Evolutionary conservation across 2,329 filamentous ascomycete genomes (phyloP), one percentile per base, ranked within the genome.

Genomic region (Exutisphaerella laricina): DNA sequence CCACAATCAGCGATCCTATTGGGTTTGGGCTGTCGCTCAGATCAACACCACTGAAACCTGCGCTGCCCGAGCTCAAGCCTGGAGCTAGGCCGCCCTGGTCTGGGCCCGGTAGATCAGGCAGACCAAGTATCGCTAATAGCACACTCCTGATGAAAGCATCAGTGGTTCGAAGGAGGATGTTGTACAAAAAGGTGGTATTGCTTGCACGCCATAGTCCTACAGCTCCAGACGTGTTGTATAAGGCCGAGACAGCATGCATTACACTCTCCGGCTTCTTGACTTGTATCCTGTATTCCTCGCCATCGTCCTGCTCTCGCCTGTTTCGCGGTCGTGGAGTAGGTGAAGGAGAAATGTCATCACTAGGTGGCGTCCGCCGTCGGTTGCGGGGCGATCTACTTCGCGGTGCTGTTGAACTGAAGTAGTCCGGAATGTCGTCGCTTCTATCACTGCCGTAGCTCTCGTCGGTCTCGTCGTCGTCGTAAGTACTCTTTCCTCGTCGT

Each of bases 201-300:
- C 88, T 87, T 6, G 84, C 77, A 64, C 96, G 96, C 89, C 90
- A 98, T 4, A 96, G 82, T 4, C 92, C 92, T 75, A 88, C 89
- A 0, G 83, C 83, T 25, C 88, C 87, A 62, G 94, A 90, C 55
- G 85, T 90, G 35, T 83, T 77, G 86, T 92, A 97, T 14, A 97
- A 70, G 61, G 94, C 85, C 5, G 82, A 82, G 47, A 98, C 78
- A 2, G 92, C 87, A 53, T 95, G 88, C 56, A 89, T 77, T 44
- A 97, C 73, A 1, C 89, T 90, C 60, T 90, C 85, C 8, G 85
- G 73, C 46, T 82, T 81, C 51, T 82, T 82, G 14, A 96, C 73
- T 17, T 74, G 70, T 16, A 96, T 74, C 44, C 81, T 80, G 61
- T 89, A 49, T 6, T 56, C 54, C 2, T 52, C 46, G 12, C 37